Evolutionary conservation across 148 eudicot genomes (phyloP), one percentile per base, ranked within the genome.

Genomic region (Limonium bicolor): DNA sequence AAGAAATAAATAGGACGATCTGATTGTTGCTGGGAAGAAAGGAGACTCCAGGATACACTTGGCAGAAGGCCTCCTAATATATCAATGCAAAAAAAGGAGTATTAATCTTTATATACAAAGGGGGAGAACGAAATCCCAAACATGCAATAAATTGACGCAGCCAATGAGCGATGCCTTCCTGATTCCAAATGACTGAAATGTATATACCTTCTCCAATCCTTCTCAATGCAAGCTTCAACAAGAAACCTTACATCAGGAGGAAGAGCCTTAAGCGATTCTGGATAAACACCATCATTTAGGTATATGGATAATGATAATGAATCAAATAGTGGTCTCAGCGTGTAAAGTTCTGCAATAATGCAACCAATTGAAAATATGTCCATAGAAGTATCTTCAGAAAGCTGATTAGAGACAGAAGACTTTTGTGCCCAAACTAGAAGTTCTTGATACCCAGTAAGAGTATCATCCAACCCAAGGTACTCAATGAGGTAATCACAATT

Each of bases 331-430:
- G 95, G 95, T 60, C 58, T 90, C 40, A 58, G 58, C 78, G 80
- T 58, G 57, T 90, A 69, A 54, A 90, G 74, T 59, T 90, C 95
- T 35, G 97, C 95, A 54, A 90, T 62, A 46, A 90, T 73, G 68
- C 97, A 90, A 23, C 97, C 97, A 54, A 74, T 45, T 34, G 95
- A 76, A 67, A 90, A 90, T 5, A 90, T 76, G 63, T 90, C 97
- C 53, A 52, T 64, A 4, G 81, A 74, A 48, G 66, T 62, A 58
- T 27, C 25, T 65, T 59, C 45, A 27, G 95, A 73, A 33, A 46
- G 23, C 27, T 43, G 61, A 24, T 36, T 46, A 39, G 66, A 59
- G 33, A 25, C 30, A 42, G 73, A 70, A 36, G 55, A 51, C 53
- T 53, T 73, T 48, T 77, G 78, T 55, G 56, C 56, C 85, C 97